Base-by-base conservation (phyloP, 768 basidiomycete genomes). In the Suillus plorans region DNA sequence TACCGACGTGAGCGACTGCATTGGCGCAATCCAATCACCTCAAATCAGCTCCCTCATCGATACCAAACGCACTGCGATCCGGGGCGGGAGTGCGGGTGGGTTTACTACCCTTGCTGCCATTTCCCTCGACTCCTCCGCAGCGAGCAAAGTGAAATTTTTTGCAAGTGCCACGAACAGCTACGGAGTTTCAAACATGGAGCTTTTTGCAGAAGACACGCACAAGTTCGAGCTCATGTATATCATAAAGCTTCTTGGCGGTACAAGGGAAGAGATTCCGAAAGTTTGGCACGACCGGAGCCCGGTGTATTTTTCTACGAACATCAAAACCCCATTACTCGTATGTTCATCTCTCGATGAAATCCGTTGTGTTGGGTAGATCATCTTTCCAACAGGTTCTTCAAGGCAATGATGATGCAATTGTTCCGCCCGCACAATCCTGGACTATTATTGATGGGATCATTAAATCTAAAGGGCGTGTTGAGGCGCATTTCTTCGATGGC, bases 61-160 rank as follows among this genome's bases (percentile, higher is more conserved):
- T 65, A 76, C 79, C 3, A 76, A 83, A 57, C 87, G 92, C 9
- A 80, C 85, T 5, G 85, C 86, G 25, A 88, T 94, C 66, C 86
- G 89, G 2, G 93, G 92, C 0, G 80, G 84, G 0, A 91, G 89
- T 12, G 84, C 91, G 3, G 91, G 92, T 2, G 92, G 92, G 0
- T 92, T 81, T 73, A 91, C 90, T 2, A 81, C 83, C 5, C 83
- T 95, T 41, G 80, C 78, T 0, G 80, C 80, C 61, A 70, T 75
- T 37, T 80, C 80, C 12, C 80, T 76, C 6, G 76, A 79, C 13
- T 74, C 80, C 0, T 73, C 80, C n/a, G 89, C 89, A 0, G 87
- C 86, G n/a, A 78, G 77, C 9, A 86, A 90, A 67, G 81, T 86
- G 77, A 78, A 18, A 84, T 77, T 72, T 13, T 80, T 82, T 25